Evolutionary conservation across 129 eudicot species (phyloP), one percentile per base, ranked within the genome.

Genomic region (Cynara cardunculus): DNA sequence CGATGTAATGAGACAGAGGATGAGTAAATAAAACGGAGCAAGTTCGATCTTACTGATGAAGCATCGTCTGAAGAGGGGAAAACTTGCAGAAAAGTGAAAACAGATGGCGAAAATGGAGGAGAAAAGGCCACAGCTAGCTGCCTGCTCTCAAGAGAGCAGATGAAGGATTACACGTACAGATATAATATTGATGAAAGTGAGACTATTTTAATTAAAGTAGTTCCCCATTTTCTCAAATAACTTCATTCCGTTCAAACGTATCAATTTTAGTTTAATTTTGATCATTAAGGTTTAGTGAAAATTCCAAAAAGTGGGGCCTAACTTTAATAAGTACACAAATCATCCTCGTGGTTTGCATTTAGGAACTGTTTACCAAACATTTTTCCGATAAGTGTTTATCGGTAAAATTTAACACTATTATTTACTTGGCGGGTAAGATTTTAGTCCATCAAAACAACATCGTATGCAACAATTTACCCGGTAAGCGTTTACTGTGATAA

Each of bases 81-180:
- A 82, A 34, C 66, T 34, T 75, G 85, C 77, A 82, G 86, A 70
- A 71, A 82, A 59, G 72, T 59, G 78, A 59, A 46, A 71, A 81
- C 82, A 82, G 77, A 59, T 77, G 86, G 86, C 68, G 77, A 77
- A 82, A 76, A 82, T 62, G 80, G 78, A 62, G 82, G 72, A 75
- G 65, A 53, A 71, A 82, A 69, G 26, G 71, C 62, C 73, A 77
- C 73, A 77, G 80, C 22, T 64, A 61, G 64, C 59, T 46, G 61
- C 77, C 77, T 46, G 76, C 37, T 82, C 76, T 76, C 73, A 59
- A 69, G 71, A 76, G 56, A 65, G 71, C 8, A 22, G 32, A 56
- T 59, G 78, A 67, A 49, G 78, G 67, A 16, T 76, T 35, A 59
- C 81, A 76, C 78, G 86, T 82, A 82, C 82, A 82, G 82, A 82